Conservation (phyloP, 345 rosid species). For the Salix koriyanagi region DNA sequence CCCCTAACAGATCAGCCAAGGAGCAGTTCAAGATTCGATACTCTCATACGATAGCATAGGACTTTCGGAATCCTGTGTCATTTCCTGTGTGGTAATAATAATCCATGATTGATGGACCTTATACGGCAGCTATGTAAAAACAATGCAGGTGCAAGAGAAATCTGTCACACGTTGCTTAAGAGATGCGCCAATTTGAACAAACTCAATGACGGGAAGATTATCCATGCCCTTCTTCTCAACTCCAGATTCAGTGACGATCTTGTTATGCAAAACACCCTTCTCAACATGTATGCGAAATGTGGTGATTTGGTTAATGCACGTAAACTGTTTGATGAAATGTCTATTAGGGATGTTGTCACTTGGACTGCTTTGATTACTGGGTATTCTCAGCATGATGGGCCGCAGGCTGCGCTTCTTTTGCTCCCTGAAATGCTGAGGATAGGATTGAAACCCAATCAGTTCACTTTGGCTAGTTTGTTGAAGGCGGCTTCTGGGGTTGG, state of each 20-base stretch:
- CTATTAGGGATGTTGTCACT: constrained; percentile 36
- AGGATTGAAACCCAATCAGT: constrained; percentile 46
- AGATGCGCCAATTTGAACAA: constrained; percentile 38
- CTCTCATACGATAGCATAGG: too few species aligned
- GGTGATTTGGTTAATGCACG: constrained; percentile 45
- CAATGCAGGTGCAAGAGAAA: too few species aligned
- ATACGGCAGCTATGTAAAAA: too few species aligned
- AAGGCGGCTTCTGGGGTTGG: constrained; percentile 46
- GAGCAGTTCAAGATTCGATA: too few species aligned
- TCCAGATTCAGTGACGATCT: constrained; percentile 37
- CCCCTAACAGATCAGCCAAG: too few species aligned
- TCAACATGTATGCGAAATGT: constrained; percentile 47
- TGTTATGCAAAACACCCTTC: constrained; percentile 37
- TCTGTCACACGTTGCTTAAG: constrained; percentile 37
- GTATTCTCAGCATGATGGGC: constrained; percentile 43
- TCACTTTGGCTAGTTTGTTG: constrained; percentile 52
- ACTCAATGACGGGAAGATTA: constrained; percentile 34
- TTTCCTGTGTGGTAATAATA: too few species aligned
- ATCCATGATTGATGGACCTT: too few species aligned
- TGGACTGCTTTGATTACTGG: constrained; percentile 66
- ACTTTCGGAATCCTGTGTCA: too few species aligned
- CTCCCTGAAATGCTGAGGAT: constrained; percentile 41
- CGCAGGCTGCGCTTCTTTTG: constrained; percentile 43
- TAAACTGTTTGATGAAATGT: constrained; percentile 51
- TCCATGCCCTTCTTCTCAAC: constrained; percentile 35